Evolutionary conservation across 495 filamentous ascomycete genomes (phyloP).

Genomic region (Chaetomidium leptoderma): DNA sequence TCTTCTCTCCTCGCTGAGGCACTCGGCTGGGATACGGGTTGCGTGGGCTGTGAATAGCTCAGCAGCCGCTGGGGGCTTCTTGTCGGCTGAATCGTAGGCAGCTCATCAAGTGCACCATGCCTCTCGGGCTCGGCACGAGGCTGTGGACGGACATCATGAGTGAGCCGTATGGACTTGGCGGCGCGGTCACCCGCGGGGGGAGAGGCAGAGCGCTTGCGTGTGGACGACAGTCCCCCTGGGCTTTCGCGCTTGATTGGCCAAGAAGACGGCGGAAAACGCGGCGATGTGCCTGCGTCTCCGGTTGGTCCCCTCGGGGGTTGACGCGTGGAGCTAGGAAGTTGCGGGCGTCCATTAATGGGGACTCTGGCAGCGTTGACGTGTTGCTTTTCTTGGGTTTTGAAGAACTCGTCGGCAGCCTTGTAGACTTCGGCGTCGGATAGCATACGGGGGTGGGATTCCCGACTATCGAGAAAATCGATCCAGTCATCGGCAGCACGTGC

Average conservation of each 20-base stretch:
- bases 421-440: constrained; percentile 1
- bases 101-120: not conserved
- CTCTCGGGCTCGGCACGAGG: not conserved
- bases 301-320: not conserved
- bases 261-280: not conserved
- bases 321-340: not conserved
- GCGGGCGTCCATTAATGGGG: not conserved
- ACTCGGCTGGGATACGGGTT: not conserved
- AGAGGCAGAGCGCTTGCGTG: constrained; percentile 19
- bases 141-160: not conserved
- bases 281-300: not conserved
- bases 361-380: constrained; percentile 18
- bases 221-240: not conserved
- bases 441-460: not conserved
- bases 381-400: constrained; percentile 14
- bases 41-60: not conserved
- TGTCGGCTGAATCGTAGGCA: not conserved
- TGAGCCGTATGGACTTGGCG: constrained; percentile 4
- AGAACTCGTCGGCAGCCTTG: constrained; percentile 9
- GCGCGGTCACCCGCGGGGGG: not conserved
- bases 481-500: constrained; percentile 25
- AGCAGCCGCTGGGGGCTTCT: not conserved
- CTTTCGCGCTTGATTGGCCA: not conserved
- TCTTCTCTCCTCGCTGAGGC: not conserved
- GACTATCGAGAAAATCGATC: constrained; percentile 24